Conservation (phyloP, 371 early-diverging fungal genomes). For the Dinochytrium kinnereticum region DNA sequence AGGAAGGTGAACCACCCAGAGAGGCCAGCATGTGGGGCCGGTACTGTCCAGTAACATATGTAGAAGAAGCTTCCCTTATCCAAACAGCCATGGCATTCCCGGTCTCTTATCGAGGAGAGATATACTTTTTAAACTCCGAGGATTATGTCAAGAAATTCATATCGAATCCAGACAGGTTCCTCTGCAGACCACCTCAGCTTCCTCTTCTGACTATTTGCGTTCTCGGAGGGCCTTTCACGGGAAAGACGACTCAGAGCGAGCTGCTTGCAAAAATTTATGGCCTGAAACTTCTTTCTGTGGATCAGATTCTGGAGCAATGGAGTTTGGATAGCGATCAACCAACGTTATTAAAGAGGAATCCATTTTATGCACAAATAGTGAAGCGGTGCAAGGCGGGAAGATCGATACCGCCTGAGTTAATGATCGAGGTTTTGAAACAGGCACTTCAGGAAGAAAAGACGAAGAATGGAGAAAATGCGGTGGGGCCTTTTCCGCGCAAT, state of each 20-base stretch:
- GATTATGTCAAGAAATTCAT: constrained; percentile 39
- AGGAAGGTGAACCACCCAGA: constrained; percentile 45
- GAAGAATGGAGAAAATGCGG: background rate
- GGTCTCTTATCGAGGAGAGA: constrained; percentile 45
- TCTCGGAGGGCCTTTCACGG: constrained; percentile 53
- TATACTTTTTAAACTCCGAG: constrained; percentile 45
- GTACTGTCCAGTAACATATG: constrained; percentile 50
- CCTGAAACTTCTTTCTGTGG: constrained; percentile 39
- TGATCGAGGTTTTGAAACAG: constrained; percentile 27
- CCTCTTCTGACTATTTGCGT: constrained; percentile 38
- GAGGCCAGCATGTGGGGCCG: constrained; percentile 45
- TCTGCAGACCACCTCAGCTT: constrained; percentile 38
- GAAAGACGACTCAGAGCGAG: constrained; percentile 53
- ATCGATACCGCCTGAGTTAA: constrained; percentile 28
- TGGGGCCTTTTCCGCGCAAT: too few relatives aligned
- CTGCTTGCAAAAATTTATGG: constrained; percentile 46
- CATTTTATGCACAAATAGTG: constrained; percentile 34
- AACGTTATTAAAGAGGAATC: constrained; percentile 17
- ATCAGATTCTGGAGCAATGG: constrained; percentile 45
- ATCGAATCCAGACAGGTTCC: constrained; percentile 50
- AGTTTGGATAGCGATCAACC: constrained; percentile 34
- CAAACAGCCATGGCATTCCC: constrained; percentile 26
- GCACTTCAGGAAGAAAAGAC: background rate
- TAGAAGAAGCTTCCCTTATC: constrained; percentile 25
- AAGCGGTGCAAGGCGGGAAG: constrained; percentile 28